A percentile compares a stretch with the other conserved stretches of the same genome.
phyloP scores from a whole-genome alignment of 225 moss, liverwort and hornwort genomes.

The Polytrichum commune region DNA sequence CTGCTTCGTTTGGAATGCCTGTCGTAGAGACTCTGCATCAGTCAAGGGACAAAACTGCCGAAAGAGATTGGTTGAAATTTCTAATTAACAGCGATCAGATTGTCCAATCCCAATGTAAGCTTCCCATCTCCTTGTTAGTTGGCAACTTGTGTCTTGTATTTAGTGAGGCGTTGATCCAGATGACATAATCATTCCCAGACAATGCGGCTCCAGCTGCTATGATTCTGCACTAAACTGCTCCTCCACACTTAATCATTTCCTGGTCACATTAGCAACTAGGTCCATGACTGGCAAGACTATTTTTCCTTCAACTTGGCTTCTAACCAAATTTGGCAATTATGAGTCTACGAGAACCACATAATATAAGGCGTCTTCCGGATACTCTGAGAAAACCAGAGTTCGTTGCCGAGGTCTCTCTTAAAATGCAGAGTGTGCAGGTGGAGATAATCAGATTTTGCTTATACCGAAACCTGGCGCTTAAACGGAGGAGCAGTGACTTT shows the following conservation, averaged over 20 bases:
- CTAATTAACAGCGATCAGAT: background rate
- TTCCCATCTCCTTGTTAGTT: conserved; percentile 10
- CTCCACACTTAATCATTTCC: conserved; percentile 9
- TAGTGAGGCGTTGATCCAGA: background rate
- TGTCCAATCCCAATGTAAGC: background rate
- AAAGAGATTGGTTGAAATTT: background rate
- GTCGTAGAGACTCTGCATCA: conserved; percentile 58
- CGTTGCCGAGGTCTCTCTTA: too few species aligned
- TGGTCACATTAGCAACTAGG: conserved; percentile 4
- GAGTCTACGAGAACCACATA: background rate
- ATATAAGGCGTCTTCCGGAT: too few species aligned
- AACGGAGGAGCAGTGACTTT: conserved; percentile 7
- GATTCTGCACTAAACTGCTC: conserved; percentile 8
- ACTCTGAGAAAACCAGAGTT: too few species aligned
- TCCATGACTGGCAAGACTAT: conserved; percentile 11
- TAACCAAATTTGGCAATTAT: background rate
- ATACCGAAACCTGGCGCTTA: conserved; percentile 11
- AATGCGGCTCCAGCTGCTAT: conserved; percentile 21
- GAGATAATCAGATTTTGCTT: conserved; percentile 17
- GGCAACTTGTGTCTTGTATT: conserved; percentile 1
- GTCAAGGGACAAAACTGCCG: conserved; percentile 11
- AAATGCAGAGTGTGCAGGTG: background rate
- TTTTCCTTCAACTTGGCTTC: background rate
- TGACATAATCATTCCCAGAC: conserved; percentile 4
- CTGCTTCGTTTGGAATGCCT: conserved; percentile 30